phyloP scores from a whole-genome alignment of 768 basidiomycete genomes.

The Mycena haematopus region DNA sequence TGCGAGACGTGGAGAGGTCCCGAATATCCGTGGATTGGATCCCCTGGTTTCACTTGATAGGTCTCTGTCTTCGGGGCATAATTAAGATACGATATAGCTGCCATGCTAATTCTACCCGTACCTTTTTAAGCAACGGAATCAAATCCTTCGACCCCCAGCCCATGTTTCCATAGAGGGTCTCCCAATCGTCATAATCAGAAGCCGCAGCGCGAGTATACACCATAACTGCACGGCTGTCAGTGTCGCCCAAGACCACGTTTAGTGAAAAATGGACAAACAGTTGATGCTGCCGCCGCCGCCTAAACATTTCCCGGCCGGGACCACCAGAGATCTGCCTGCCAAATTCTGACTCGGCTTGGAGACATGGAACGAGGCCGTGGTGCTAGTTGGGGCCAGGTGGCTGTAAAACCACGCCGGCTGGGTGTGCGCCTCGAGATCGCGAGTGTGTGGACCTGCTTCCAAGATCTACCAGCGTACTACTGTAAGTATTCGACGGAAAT shows the following conservation, averaged over 20 bases:
- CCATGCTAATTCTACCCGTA: constrained; percentile 22
- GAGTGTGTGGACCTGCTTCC: constrained; percentile 62
- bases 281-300: constrained; percentile 74
- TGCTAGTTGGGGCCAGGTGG: constrained; percentile 45
- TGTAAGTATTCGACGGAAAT: background rate
- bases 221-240: constrained; percentile 44
- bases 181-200: constrained; percentile 74
- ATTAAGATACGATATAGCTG: no score
- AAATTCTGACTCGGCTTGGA: constrained; percentile 49
- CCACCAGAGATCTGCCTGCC: constrained; percentile 49
- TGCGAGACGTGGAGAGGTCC: constrained; percentile 56
- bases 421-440: constrained; percentile 50
- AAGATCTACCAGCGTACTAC: no score
- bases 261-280: constrained; percentile 39
- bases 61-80: constrained; percentile 45
- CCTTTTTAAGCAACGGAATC: constrained; percentile 66
- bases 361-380: constrained; percentile 52
- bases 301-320: constrained; percentile 55
- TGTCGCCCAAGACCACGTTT: no score
- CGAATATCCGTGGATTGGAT: constrained; percentile 50
- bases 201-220: constrained; percentile 65
- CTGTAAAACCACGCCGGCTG: constrained; percentile 61
- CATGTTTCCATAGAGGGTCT: constrained; percentile 49
- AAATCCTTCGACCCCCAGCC: constrained; percentile 68
- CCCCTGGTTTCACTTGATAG: constrained; percentile 36